phyloP scores from a whole-genome alignment of 768 basidiomycete species.

The Suillus variegatus region DNA sequence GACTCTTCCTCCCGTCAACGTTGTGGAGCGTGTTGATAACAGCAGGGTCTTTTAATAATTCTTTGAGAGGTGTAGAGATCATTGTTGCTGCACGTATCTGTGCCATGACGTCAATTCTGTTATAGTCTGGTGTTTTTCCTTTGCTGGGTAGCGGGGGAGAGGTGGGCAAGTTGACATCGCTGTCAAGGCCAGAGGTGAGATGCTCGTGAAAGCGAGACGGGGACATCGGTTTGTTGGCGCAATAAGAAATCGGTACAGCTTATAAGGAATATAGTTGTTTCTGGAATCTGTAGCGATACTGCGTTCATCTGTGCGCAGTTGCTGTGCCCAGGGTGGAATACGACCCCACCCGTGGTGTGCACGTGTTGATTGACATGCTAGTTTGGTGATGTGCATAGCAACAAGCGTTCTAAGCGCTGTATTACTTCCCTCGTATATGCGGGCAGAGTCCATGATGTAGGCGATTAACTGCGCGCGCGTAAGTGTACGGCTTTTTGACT shows the following conservation, averaged over 20 bases:
- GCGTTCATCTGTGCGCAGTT: constrained; percentile 12
- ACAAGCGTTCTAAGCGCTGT: not conserved
- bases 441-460: not conserved
- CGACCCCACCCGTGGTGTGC: constrained; percentile 18
- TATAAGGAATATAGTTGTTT: constrained; percentile 3
- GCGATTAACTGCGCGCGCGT: not conserved
- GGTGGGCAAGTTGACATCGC: constrained; percentile 11
- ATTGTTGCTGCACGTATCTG: constrained; percentile 46
- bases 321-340: constrained; percentile 5
- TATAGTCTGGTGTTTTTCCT: constrained; percentile 3
- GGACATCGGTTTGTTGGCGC: constrained; percentile 21
- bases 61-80: constrained; percentile 45
- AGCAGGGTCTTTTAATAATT: constrained; percentile 46
- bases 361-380: constrained; percentile 18
- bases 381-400: constrained; percentile 6
- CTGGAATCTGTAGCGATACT: not conserved
- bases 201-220: constrained; percentile 33
- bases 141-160: constrained; percentile 13
- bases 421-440: not conserved
- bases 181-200: constrained; percentile 21
- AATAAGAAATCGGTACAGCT: constrained; percentile 12
- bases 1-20: constrained; percentile 28
- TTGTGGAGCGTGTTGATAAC: constrained; percentile 37
- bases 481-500: constrained; percentile 1
- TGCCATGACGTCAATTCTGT: constrained; percentile 35